Evolutionary conservation across 352 stramenopile species (phyloP), one percentile per base, ranked within the genome.

Genomic region (Thraustochytrium striatum): DNA sequence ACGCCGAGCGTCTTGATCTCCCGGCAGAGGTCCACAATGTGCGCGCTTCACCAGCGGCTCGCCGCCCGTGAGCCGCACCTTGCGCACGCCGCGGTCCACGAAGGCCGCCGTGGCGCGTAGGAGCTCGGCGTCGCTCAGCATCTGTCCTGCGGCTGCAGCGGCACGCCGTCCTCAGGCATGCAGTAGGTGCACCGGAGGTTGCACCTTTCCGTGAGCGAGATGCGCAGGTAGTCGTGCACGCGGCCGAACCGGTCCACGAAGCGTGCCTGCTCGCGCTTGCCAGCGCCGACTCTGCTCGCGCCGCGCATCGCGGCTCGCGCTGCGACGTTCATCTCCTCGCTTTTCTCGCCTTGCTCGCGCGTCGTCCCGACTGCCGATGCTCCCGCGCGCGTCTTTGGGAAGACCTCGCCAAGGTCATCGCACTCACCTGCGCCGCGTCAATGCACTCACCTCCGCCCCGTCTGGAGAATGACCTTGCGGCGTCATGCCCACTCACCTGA

Each of bases 141-240:
- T 81, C 28, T 92, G 84, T 86, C 84, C 5, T 82, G 35, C 1
- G 91, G 88, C 79, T 94, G 91, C 38, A 98, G 81, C 0, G 87
- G 81, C 7, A 98, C 92, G 35, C 94, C 94, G 21, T 98, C 90
- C 69, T 91, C 89, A 0, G 95, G 95, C 95, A 98, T 98, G 81
- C 95, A 98, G 84, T 98, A 98, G 13, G 88, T 87, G 85, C 95
- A 98, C 38, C 94, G 86, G 57, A 98, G 86, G 85, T 98, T 98
- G 85, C 95, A 98, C 35, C 92, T 89, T 85, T 98, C 94, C 0
- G 92, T 95, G 39, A 98, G 83, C 39, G 93, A 98, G 69, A 98
- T 96, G 57, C 95, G 89, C 53, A 98, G 82, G 85, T 98, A 98
- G 61, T 88, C 94, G 85, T 98, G 95, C 36, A 87, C 83, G 44